A percentile compares a stretch with the other conserved stretches of the same genome.
phyloP scores from a whole-genome alignment of 1,284 basidiomycete species.

The Quambalaria eucalypti region DNA sequence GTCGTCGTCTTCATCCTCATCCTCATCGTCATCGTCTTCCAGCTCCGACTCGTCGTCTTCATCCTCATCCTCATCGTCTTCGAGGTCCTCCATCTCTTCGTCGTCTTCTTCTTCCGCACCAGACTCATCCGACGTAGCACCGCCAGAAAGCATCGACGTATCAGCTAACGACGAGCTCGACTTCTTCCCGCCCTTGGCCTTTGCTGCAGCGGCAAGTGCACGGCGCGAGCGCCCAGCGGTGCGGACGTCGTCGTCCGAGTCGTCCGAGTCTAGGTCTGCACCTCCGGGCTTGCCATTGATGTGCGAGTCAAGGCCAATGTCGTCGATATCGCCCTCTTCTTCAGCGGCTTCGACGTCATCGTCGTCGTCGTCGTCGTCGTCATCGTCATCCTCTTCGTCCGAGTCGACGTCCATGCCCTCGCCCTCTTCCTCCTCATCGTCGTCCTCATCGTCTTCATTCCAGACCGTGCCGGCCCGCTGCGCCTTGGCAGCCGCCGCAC shows the following conservation, averaged over 20 bases:
- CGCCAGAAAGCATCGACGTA: neutral
- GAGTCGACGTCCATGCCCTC: conserved; percentile 1
- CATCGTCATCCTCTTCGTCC: conserved; percentile 48
- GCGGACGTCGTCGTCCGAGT: neutral
- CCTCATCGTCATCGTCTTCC: conserved; percentile 51
- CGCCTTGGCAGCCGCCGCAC: neutral
- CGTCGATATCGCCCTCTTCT: conserved; percentile 1
- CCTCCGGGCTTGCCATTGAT: neutral
- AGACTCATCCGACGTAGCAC: neutral
- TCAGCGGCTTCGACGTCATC: conserved; percentile 29
- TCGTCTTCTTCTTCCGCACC: conserved; percentile 1
- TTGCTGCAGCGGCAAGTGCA: neutral
- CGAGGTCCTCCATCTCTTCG: neutral
- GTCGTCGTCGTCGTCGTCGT: conserved; percentile 57
- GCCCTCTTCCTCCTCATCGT: conserved; percentile 8
- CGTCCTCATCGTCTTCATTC: conserved; percentile 12
- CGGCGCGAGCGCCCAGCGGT: neutral
- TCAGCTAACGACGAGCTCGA: no score
- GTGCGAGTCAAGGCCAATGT: neutral
- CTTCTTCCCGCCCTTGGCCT: neutral
- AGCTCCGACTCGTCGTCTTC: conserved; percentile 54
- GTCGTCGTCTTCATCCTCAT: conserved; percentile 48
- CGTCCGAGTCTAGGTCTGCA: neutral
- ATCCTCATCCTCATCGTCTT: conserved; percentile 55
- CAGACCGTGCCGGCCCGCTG: conserved; percentile 3